Conservation (phyloP, 192 early-diverging fungal species). For the Chytriomyces hyalinus region DNA sequence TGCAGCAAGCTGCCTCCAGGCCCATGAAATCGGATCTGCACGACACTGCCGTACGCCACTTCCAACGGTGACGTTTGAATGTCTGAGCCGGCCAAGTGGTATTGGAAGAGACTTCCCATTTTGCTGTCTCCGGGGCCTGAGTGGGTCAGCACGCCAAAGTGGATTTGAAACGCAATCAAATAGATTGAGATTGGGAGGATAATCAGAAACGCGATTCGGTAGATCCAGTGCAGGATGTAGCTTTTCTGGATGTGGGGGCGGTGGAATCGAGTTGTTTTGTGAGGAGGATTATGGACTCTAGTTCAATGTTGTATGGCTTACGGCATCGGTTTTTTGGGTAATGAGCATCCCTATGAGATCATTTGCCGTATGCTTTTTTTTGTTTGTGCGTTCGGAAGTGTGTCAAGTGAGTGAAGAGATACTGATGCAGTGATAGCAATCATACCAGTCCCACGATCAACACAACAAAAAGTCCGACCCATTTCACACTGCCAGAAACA, state of each 20-base stretch:
- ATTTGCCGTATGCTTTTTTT: conserved; percentile 73
- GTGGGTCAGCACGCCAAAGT: conserved; percentile 83
- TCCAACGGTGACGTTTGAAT: conserved; percentile 58
- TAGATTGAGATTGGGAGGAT: conserved; percentile 84
- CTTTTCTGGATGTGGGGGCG: conserved; percentile 31
- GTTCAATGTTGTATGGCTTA: not conserved
- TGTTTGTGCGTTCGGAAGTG: not conserved
- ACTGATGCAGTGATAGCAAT: not conserved
- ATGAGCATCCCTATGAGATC: conserved; percentile 88
- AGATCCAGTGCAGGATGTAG: conserved; percentile 82
- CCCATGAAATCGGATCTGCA: conserved; percentile 83
- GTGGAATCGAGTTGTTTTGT: no score
- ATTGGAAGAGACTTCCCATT: conserved; percentile 97
- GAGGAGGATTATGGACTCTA: not conserved
- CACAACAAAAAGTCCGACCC: conserved; percentile 93
- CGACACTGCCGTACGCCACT: conserved; percentile 83
- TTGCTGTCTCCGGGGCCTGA: conserved; percentile 85
- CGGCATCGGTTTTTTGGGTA: conserved; percentile 59
- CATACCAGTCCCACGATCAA: conserved; percentile 77
- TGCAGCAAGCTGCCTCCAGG: conserved; percentile 92
- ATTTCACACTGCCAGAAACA: conserved; percentile 76
- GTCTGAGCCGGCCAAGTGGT: conserved; percentile 68
- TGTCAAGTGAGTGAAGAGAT: not conserved
- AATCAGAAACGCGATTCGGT: conserved; percentile 80
- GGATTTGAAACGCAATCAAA: conserved; percentile 77